phyloP scores from a whole-genome alignment of 2,329 filamentous ascomycete genomes.

The Penicillium expansum region DNA sequence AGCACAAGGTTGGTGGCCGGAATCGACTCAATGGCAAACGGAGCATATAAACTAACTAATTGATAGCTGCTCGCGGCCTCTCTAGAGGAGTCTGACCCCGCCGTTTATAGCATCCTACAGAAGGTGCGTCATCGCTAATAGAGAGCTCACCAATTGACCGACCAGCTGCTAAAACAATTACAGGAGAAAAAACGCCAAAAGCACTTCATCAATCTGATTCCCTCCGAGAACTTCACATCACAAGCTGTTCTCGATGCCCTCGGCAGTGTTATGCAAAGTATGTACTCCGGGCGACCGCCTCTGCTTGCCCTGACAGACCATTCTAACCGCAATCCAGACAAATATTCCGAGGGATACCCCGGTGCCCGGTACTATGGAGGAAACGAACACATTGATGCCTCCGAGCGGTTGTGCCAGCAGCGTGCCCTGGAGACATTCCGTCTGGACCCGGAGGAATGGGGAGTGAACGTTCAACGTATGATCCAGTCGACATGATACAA shows the following conservation, averaged over 20 bases:
- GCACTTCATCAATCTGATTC: constrained; percentile 97
- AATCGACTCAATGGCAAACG: background rate
- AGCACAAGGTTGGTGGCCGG: constrained; percentile 39
- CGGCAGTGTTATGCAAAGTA: constrained; percentile 92
- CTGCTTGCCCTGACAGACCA: background rate
- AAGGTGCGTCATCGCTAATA: constrained; percentile 59
- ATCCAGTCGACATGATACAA: constrained; percentile 11
- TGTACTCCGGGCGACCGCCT: constrained; percentile 34
- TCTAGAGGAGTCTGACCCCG: constrained; percentile 80
- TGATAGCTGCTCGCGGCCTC: constrained; percentile 72
- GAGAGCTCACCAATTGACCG: constrained; percentile 7
- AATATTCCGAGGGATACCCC: constrained; percentile 98
- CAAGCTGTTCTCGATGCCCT: constrained; percentile 88
- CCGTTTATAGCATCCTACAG: constrained; percentile 84
- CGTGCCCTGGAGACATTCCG: constrained; percentile 85
- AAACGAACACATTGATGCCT: constrained; percentile 91
- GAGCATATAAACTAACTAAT: constrained; percentile 8
- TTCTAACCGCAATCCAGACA: constrained; percentile 60
- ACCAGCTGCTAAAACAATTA: constrained; percentile 15
- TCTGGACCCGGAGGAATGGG: constrained; percentile 82
- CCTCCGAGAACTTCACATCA: constrained; percentile 93
- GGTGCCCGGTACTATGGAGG: constrained; percentile 95
- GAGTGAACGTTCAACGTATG: constrained; percentile 89
- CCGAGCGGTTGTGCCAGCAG: constrained; percentile 85
- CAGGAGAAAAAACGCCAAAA: constrained; percentile 95